These are phyloP conservation scores for Colletotrichum horii DNA, from an alignment of 2,329 filamentous ascomycete species.

Conservation along the genomic window DNA sequence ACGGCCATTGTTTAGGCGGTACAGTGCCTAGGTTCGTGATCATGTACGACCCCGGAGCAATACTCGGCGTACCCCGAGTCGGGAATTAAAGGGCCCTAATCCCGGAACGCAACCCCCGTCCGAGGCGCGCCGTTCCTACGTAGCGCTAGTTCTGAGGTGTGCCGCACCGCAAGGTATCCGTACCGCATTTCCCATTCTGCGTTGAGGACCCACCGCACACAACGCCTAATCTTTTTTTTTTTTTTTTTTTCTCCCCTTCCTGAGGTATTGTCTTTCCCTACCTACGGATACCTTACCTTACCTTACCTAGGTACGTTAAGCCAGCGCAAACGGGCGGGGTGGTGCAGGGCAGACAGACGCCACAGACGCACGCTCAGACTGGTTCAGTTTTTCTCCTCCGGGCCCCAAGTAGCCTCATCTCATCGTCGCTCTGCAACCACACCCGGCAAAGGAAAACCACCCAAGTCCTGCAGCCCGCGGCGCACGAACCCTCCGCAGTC, in stretches of 20 bases:
- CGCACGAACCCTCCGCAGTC: background rate
- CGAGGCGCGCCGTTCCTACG: background rate
- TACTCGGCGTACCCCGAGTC: conserved; percentile 2
- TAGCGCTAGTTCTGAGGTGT: background rate
- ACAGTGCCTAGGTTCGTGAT: background rate
- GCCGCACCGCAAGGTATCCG: background rate
- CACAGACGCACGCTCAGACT: conserved; percentile 7
- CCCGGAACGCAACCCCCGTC: conserved; percentile 3
- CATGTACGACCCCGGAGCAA: background rate
- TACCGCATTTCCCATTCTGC: background rate
- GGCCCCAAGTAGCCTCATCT: background rate
- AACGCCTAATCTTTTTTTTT: background rate
- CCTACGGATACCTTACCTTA: background rate
- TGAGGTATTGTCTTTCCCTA: background rate
- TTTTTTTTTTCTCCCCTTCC: too few relatives aligned
- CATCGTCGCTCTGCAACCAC: conserved; percentile 7
- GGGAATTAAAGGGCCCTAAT: background rate
- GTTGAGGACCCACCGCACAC: background rate
- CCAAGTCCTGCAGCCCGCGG: background rate
- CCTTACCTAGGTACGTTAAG: background rate
- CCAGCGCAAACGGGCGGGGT: background rate
- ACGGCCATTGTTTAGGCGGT: background rate
- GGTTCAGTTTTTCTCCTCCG: background rate
- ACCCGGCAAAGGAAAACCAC: background rate
- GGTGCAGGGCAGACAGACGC: background rate